Percentiles rank a stretch among this genome's conserved stretches.
These are phyloP conservation scores for Solanum corneliomulleri DNA, from an alignment of 257 asterid genomes.

Conservation along the genomic window DNA sequence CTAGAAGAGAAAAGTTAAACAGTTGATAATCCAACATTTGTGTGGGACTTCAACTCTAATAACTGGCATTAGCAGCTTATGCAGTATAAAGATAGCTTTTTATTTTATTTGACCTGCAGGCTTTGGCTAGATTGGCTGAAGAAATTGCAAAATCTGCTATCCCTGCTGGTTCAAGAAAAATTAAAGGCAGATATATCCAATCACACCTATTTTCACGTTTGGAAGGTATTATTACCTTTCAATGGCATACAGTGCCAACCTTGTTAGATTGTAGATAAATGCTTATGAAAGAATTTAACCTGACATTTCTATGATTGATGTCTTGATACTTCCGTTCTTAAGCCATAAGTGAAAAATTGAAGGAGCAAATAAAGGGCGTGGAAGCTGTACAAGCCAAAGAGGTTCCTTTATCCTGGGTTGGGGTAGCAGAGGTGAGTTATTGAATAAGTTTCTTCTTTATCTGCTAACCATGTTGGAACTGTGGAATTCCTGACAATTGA, in stretches of 20 bases:
- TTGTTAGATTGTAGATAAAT: not conserved
- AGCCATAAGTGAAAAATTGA: constrained; percentile 65
- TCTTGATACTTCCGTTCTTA: constrained; percentile 10
- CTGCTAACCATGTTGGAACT: not conserved
- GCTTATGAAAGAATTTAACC: not conserved
- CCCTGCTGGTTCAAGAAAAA: constrained; percentile 74
- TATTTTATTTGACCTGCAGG: constrained; percentile 26
- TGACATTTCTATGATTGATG: not conserved
- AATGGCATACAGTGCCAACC: not conserved
- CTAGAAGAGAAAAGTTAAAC: not conserved
- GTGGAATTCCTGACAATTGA: not conserved
- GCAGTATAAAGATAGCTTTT: not conserved
- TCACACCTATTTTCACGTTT: constrained; percentile 64
- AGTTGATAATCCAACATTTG: not conserved
- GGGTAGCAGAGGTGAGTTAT: constrained; percentile 81
- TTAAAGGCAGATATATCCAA: constrained; percentile 77
- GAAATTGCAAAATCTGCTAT: constrained; percentile 54
- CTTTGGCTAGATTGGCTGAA: constrained; percentile 56
- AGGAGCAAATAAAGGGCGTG: constrained; percentile 68
- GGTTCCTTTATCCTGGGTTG: constrained; percentile 66
- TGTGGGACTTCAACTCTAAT: not conserved
- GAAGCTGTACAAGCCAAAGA: constrained; percentile 51
- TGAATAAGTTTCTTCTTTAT: not conserved
- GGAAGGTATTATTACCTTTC: constrained; percentile 31
- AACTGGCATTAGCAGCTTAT: not conserved